Conservation (phyloP, 108 stramenopile species). For the Conticribra guillardii region DNA sequence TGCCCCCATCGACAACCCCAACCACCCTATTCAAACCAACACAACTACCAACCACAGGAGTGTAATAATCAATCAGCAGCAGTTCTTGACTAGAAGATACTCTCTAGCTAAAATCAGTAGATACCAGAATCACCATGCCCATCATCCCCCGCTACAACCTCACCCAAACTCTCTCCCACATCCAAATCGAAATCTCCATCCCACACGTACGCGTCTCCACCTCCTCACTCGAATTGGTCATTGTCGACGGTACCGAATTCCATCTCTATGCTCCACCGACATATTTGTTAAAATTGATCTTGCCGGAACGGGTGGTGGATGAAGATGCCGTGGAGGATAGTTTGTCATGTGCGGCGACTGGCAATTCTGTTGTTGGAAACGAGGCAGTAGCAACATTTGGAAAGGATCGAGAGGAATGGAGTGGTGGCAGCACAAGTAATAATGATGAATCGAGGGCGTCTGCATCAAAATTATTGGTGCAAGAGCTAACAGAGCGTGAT, state of each 20-base stretch:
- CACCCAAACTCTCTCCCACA: conserved; percentile 58
- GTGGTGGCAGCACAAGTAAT: conserved; percentile 7
- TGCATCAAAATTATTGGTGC: too few relatives aligned
- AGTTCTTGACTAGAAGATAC: too few relatives aligned
- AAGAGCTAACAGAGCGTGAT: too few relatives aligned
- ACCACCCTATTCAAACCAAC: too few relatives aligned
- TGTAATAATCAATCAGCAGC: too few relatives aligned
- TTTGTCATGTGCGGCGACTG: not conserved
- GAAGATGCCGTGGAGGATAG: conserved; percentile 36
- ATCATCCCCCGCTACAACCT: conserved; percentile 77
- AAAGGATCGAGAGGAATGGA: not conserved
- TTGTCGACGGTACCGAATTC: conserved; percentile 62
- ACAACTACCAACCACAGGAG: too few relatives aligned
- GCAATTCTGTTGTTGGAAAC: not conserved
- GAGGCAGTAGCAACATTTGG: not conserved
- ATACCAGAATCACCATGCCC: too few relatives aligned
- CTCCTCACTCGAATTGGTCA: conserved; percentile 57
- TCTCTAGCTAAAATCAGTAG: too few relatives aligned
- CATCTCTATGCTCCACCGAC: conserved; percentile 72
- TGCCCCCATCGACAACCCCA: too few relatives aligned
- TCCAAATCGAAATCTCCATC: conserved; percentile 62
- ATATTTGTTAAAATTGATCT: conserved; percentile 67
- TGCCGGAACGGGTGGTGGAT: conserved; percentile 54
- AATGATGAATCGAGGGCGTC: too few relatives aligned
- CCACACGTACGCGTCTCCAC: conserved; percentile 77